Base-by-base conservation (phyloP, 2,329 filamentous ascomycete genomes). In the Ilyonectria sp. region DNA sequence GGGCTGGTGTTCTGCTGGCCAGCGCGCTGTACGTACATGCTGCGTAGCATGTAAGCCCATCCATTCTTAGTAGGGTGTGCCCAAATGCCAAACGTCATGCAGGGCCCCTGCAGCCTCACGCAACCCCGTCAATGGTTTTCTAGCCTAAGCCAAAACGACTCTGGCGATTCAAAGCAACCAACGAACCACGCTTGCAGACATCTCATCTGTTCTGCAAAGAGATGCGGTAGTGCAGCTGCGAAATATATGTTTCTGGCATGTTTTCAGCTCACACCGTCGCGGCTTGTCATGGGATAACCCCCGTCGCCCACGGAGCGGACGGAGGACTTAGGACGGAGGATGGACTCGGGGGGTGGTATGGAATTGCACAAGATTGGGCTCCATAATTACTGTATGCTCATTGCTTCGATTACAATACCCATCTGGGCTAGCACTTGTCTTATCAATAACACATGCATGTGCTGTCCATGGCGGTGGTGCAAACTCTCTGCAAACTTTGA, bases 31-130 rank as follows among this genome's bases (percentile, higher is more conserved):
- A 23, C 35, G 47, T 17, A 46, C 31, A 11, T 11, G 11, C 31
- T 9, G 8, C 13, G 26, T 43, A 56, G 31, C 33, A 40, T 52
- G 63, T 60, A 43, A 65, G 63, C 35, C 19, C 26, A 44, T 57
- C 35, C 29, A 46, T 23, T 21, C 33, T 26, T 21, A 50, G 59
- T 54, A 26, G 58, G 40, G 29, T 26, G 8, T 15, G 21, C 54
- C 52, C 44, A 35, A 49, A 63, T 63, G 64, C 49, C 54, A 63
- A 67, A 58, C 47, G 59, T 57, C 53, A 63, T 67, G 64, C 64
- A 67, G 53, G 53, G 58, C 63, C 35, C 53, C 46, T 62, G 58
- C 58, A 62, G 57, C 52, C 52, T 65, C 63, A 65, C 57, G 57
- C 63, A 57, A 65, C 44, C 40, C 40, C 56, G 43, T 52, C 37